Evolutionary conservation across 2,329 filamentous ascomycete species (phyloP).

Genomic region (Pyrenophora seminiperda): DNA sequence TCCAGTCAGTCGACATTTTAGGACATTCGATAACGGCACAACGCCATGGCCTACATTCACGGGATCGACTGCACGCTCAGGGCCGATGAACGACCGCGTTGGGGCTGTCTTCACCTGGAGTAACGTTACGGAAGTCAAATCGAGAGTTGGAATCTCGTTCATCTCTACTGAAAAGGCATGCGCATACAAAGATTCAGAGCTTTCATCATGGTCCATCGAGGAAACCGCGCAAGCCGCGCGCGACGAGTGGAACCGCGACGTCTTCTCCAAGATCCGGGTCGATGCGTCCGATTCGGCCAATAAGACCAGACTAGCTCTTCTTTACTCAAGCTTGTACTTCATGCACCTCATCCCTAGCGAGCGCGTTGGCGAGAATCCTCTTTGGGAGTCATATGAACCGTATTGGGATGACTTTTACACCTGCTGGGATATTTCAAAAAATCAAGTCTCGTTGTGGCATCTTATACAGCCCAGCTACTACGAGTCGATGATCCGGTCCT

Average conservation of each 20-base stretch:
- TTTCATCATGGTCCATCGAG: constrained; percentile 52
- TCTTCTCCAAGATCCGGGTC: constrained; percentile 62
- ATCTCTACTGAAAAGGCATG: constrained; percentile 54
- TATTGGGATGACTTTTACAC: constrained; percentile 74
- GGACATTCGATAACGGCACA: constrained; percentile 38
- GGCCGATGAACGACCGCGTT: constrained; percentile 51
- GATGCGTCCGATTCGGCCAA: constrained; percentile 36
- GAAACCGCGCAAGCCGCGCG: constrained; percentile 50
- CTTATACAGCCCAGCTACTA: constrained; percentile 69
- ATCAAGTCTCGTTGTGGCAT: constrained; percentile 54
- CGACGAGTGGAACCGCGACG: constrained; percentile 55
- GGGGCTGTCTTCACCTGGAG: constrained; percentile 59
- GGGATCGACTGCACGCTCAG: constrained; percentile 35
- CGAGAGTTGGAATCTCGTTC: constrained; percentile 59
- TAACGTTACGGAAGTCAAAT: constrained; percentile 50
- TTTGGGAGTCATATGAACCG: constrained; percentile 69
- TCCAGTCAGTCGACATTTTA: constrained; percentile 41
- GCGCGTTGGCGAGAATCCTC: constrained; percentile 66
- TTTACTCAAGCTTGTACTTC: constrained; percentile 46
- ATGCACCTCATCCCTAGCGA: constrained; percentile 47
- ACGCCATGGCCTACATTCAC: constrained; percentile 39
- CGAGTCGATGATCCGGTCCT: constrained; percentile 68
- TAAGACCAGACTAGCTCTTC: constrained; percentile 37
- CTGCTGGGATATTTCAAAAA: constrained; percentile 74
- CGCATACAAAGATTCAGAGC: constrained; percentile 54